Base-by-base conservation (phyloP, 1,284 basidiomycete species). In the Austroboletus rostrupii region DNA sequence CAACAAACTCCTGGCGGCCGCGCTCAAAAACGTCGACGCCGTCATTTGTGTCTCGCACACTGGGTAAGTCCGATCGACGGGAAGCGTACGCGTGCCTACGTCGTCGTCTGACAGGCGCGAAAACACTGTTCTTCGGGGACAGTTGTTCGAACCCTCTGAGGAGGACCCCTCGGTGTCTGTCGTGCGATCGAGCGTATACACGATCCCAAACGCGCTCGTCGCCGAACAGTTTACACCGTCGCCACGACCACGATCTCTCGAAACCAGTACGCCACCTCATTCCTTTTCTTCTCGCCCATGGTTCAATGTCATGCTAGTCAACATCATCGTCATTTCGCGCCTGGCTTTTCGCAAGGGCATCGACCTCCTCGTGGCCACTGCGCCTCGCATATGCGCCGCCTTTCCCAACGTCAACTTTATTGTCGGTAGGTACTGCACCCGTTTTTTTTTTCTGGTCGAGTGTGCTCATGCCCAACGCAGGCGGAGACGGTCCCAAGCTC, bases 1-100 rank as follows among this genome's bases (percentile, higher is more conserved):
- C 6, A 99, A 99, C 74, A 99, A 99, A 68, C 78, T 99, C 35
- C 74, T 99, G 26, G 87, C 84, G 13, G 92, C 83, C 14, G 88
- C 87, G 1, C 72, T 99, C 59, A 82, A 86, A 55, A 95, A 96
- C 66, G 89, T 95, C 0, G 96, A 98, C 57, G 91, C 87, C 0
- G 92, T 92, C 0, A 94, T 98, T 31, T 97, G 94, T 62, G 97
- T 99, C 43, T 95, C 92, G n/a, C 90, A 99, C 69, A 97, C 94
- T 0, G 93, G 93, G 92, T 92, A 62, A 58, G 79, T 68, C 14
- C 2, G 10, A 13, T 29, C 1, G 40, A 29, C 10, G 3, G 14
- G n/a, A 35, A 35, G 33, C 11, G 11, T 40, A 40, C 21, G 21
- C 19, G 11, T 20, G 21, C 12, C 21, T 29, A 5, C 16, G 37